Conservation (phyloP, 768 basidiomycete genomes). For the Crepidotus variabilis region DNA sequence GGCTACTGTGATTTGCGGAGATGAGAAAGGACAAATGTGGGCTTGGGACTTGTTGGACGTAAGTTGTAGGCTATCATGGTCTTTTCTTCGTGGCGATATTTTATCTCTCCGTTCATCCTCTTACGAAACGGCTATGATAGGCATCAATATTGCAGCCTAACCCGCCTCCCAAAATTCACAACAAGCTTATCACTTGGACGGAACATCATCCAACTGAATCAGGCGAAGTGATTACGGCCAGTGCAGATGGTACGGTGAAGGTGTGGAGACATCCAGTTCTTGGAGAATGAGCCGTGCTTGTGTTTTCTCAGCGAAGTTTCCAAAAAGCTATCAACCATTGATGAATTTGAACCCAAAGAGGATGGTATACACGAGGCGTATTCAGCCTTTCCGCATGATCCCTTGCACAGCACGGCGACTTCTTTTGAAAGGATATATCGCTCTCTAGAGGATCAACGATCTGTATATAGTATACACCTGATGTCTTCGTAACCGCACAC, state of each 20-base stretch:
- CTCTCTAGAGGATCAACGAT: not conserved
- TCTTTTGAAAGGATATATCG: not conserved
- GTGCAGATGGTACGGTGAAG: slow-evolving; percentile 88
- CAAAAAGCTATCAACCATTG: not conserved
- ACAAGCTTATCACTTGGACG: slow-evolving; percentile 87
- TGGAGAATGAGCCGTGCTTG: slow-evolving; percentile 4
- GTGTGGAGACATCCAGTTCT: slow-evolving; percentile 64
- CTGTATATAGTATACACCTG: not conserved
- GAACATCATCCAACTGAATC: slow-evolving; percentile 83
- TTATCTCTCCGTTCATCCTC: not conserved
- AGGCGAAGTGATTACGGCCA: slow-evolving; percentile 84
- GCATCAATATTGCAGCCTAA: slow-evolving; percentile 66
- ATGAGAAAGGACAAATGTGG: slow-evolving; percentile 88
- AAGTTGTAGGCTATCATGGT: slow-evolving; percentile 12
- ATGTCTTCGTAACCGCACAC: not conserved
- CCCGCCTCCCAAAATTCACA: slow-evolving; percentile 75
- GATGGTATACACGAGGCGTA: not conserved
- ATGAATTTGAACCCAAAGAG: not conserved
- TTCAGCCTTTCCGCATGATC: not conserved
- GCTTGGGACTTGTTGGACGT: slow-evolving; percentile 93
- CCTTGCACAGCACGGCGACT: not conserved
- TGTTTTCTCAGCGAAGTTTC: not conserved
- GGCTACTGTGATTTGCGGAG: slow-evolving; percentile 78
- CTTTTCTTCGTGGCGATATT: too few relatives aligned
- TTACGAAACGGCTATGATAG: slow-evolving; percentile 33